Evolutionary conservation across 2,329 filamentous ascomycete species (phyloP), one percentile per base, ranked within the genome.

Genomic region (Colletotrichum theobromicola): DNA sequence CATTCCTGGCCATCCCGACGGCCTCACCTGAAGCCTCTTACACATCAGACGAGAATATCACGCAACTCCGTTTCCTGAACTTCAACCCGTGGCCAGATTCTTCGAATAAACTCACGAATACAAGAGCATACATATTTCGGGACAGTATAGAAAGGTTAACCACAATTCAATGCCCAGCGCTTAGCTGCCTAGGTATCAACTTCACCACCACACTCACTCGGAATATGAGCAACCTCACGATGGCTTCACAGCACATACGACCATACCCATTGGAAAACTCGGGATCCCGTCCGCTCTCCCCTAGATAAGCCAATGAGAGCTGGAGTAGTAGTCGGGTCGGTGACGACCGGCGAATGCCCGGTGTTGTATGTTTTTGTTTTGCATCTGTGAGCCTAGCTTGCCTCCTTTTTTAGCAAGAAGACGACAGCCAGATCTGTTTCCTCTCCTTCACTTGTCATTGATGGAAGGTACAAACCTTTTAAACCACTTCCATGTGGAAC

Each of bases 201-300:
- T 46, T 57, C 53, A 24, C 26, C 53, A 57, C 16, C 7, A 6
- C 53, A 15, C 21, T 57, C 16, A 7, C 21, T 57, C 8, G 21
- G 21, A 3, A 24, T 3, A 57, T 57, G 13, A 57, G 13, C 53
- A 57, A 24, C 13, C 26, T 55, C 50, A 26, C 21, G 21, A 26
- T 15, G 4, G 4, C 6, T 0, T 55, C 12, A 55, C 24, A 55
- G 4, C 50, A 55, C 50, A 55, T 55, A 55, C 50, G 50, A 55
- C 50, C 50, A 55, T 55, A 55, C 12, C 50, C 50, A 55, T 26
- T 55, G 50, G 50, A 55, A 16, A 55, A 55, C 50, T 55, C 50
- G 50, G 50, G 50, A 55, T 55, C 50, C 50, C 50, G 50, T 55
- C 50, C 50, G 50, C 50, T 55, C 50, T 55, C 50, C 50, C 50